Evolutionary conservation across 139 green algal genomes (phyloP), one percentile per base, ranked within the genome.

Genomic region (Micractinium sp.): DNA sequence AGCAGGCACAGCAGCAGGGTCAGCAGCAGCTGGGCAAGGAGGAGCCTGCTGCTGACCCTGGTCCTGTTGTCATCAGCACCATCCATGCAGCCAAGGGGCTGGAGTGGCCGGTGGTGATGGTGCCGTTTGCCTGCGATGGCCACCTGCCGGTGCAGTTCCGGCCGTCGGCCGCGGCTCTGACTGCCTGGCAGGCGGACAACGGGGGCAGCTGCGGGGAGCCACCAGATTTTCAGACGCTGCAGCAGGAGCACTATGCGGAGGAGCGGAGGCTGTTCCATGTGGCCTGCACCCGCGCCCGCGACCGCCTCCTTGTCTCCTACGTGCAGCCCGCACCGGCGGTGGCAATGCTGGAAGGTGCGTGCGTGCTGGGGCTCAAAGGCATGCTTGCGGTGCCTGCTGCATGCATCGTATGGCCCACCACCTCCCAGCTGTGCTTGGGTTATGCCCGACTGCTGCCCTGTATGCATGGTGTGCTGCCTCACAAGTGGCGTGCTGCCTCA

Each of bases 261-360:
- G 85, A 89, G 75, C 33, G 85, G 85, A 56, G 85, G 23, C 85
- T 89, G 33, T 89, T 89, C 75, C 85, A 89, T n/a, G 85, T 89
- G 15, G 85, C 85, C 2, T 75, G 74, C 56, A 85, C 85, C 3
- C 53, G 85, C 12, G 85, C 85, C 23, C 60, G 75, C 23, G 74
- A 89, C 85, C 33, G 36, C 25, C 69, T 89, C 35, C 56, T 78
- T 1, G 29, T 89, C 13, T 74, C 38, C 19, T 89, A 89, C 36
- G 56, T 84, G 71, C 85, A 88, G 85, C 85, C 85, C 16, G 4
- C 33, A 41, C 39, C 39, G 18, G 53, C 38, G 12, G 85, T 1
- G 16, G 83, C 29, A 4, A 22, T 4, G 66, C 38, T 33, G 71
- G 71, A 15, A 33, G 71, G 41, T 36, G 35, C 18, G 74, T 53